These are phyloP conservation scores for Heliamphora exappendiculata DNA, from an alignment of 148 eudicot species.

Conservation along the genomic window DNA sequence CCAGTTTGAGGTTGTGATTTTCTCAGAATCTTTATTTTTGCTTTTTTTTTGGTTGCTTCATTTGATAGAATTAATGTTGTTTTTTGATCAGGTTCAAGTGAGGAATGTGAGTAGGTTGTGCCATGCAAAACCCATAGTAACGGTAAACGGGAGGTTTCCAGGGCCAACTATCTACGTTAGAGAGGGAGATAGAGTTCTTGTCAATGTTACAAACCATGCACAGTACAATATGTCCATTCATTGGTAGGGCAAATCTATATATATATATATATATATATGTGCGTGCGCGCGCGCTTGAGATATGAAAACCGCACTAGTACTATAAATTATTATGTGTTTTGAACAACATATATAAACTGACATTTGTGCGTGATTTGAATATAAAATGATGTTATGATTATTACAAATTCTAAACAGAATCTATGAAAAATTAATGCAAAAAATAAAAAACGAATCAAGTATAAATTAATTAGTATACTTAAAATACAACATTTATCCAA, in stretches of 20 bases:
- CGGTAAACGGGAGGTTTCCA: slow-evolving; percentile 66
- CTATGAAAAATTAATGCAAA: no score
- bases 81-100: slow-evolving; percentile 39
- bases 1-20: slow-evolving; percentile 36
- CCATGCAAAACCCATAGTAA: slow-evolving; percentile 60
- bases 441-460: no score
- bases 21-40: background rate
- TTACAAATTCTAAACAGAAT: no score
- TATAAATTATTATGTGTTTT: no score
- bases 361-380: no score
- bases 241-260: slow-evolving; percentile 22
- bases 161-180: slow-evolving; percentile 58
- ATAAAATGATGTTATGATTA: no score
- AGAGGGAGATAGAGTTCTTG: slow-evolving; percentile 48
- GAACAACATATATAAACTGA: no score
- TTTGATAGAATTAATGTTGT: background rate
- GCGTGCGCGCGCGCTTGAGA: no score
- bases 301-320: no score
- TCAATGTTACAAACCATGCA: slow-evolving; percentile 54
- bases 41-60: background rate
- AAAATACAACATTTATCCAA: no score
- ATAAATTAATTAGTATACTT: no score
- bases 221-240: slow-evolving; percentile 48
- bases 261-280: no score
- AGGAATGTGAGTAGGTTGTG: slow-evolving; percentile 47